Evolutionary conservation across 495 filamentous ascomycete species (phyloP).

Genomic region (Penicillium simplicissimum): DNA sequence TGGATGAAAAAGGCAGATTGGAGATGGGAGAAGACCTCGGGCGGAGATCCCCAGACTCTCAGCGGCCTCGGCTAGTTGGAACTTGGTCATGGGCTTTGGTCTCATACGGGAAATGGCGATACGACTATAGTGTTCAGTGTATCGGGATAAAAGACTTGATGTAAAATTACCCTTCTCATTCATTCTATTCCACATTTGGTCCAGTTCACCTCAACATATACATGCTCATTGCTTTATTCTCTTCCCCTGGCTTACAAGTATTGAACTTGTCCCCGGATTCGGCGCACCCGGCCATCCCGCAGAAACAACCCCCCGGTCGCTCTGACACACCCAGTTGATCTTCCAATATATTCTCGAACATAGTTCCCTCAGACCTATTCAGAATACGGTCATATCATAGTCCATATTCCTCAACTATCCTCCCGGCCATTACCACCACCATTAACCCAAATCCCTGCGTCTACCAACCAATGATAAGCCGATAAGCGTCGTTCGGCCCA

Average conservation of each 20-base stretch:
- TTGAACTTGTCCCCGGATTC: constrained; percentile 9
- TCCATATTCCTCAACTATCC: background rate
- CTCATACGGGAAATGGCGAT: background rate
- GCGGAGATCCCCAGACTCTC: constrained; percentile 18
- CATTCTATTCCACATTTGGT: background rate
- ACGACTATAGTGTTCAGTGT: background rate
- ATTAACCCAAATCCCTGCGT: background rate
- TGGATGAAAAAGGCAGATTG: constrained; percentile 16
- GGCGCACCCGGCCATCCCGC: constrained; percentile 5
- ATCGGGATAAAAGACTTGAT: too few species aligned
- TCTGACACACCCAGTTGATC: background rate
- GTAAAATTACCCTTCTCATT: too few species aligned
- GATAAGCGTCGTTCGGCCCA: constrained; percentile 30
- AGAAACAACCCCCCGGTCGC: background rate
- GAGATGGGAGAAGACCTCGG: constrained; percentile 22
- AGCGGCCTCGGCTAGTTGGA: constrained; percentile 41
- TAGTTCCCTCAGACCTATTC: background rate
- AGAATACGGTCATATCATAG: background rate
- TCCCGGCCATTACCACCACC: background rate
- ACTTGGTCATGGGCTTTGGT: background rate
- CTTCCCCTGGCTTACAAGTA: background rate
- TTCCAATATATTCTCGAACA: constrained; percentile 3
- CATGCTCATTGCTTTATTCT: background rate
- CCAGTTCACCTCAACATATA: too few species aligned
- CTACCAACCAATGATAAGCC: constrained; percentile 23